Evolutionary conservation across 805 yeast genomes (phyloP), one percentile per base, ranked within the genome.

Genomic region (Candida endomychidarum): DNA sequence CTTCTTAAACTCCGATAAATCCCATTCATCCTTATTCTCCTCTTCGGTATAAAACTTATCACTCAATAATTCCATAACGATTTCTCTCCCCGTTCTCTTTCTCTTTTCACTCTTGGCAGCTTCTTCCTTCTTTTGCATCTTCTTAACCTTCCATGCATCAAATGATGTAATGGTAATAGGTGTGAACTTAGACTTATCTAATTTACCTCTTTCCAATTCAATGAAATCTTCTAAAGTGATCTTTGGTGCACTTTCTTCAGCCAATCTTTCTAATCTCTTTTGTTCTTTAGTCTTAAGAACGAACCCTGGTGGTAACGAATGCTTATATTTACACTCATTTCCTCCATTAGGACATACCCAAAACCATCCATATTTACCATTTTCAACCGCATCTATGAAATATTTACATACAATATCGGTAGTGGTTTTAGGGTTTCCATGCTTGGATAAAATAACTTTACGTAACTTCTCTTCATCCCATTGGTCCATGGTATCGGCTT

Each of bases 321-420:
- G 99, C 64, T 79, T 82, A 70, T 93, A 93, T 72, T 83, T 91
- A 78, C 99, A 93, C 45, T 79, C 83, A 46, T 84, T 80, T 50
- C 96, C 97, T 28, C 91, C 90, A 52, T 87, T 87, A 19, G 99
- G 99, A 71, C 99, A 93, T 15, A 77, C 74, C 99, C 99, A 93
- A 66, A 93, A 90, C 99, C 99, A 93, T 57, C 99, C 99, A 60
- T 93, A 93, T 60, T 91, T 91, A 43, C 91, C 93, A 57, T 89
- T 88, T 60, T 93, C 99, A 42, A 93, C 97, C 0, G 99, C 98
- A 45, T 89, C 96, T 50, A 93, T 86, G 68, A 93, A 95, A 64
- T 63, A 80, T 62, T 90, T 93, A 77, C 99, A 93, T 35, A 93
- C 86, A 51, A 78, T 93, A 49, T 91, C 97, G 0, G 99, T 93